Conservation (phyloP, 2,329 filamentous ascomycete species). For the Aspergillus eucalypticola region DNA sequence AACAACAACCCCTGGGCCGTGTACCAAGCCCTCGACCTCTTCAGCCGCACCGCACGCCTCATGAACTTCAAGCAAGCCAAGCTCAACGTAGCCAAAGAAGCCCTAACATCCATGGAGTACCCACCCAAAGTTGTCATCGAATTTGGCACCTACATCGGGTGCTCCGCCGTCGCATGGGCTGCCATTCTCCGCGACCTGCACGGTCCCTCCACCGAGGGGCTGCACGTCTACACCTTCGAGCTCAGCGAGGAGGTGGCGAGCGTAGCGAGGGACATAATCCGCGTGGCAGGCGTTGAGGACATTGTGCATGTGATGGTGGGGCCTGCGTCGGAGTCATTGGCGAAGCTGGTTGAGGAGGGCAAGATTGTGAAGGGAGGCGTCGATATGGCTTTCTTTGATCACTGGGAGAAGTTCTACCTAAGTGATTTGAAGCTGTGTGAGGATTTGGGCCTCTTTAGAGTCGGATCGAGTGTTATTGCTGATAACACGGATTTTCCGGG, state of each 20-base stretch:
- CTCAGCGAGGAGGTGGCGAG: slow-evolving; percentile 32
- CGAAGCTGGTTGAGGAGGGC: slow-evolving; percentile 29
- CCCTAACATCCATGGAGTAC: slow-evolving; percentile 24
- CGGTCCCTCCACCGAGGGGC: slow-evolving; percentile 18
- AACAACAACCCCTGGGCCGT: slow-evolving; percentile 32
- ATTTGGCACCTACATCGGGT: slow-evolving; percentile 41
- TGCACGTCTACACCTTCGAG: slow-evolving; percentile 40
- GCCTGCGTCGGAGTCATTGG: slow-evolving; percentile 30
- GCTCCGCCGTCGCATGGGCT: slow-evolving; percentile 37
- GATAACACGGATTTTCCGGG: slow-evolving; percentile 45
- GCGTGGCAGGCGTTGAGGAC: slow-evolving; percentile 36
- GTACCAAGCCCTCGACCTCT: slow-evolving; percentile 34
- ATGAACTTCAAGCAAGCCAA: slow-evolving; percentile 38
- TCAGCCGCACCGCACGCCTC: slow-evolving; percentile 29
- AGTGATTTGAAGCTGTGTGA: slow-evolving; percentile 39
- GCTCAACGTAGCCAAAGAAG: slow-evolving; percentile 23
- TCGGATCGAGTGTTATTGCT: slow-evolving; percentile 37
- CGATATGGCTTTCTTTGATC: slow-evolving; percentile 42
- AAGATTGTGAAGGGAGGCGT: slow-evolving; percentile 26
- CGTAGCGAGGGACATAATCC: slow-evolving; percentile 35
- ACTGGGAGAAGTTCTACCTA: slow-evolving; percentile 40
- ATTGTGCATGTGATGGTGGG: slow-evolving; percentile 39
- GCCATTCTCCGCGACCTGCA: slow-evolving; percentile 29
- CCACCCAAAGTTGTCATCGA: slow-evolving; percentile 38
- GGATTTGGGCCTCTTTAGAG: slow-evolving; percentile 32